Percentiles rank a stretch among this genome's conserved stretches.
Evolutionary conservation across 2,329 filamentous ascomycete genomes (phyloP).

Genomic region (Passalora sequoiae): DNA sequence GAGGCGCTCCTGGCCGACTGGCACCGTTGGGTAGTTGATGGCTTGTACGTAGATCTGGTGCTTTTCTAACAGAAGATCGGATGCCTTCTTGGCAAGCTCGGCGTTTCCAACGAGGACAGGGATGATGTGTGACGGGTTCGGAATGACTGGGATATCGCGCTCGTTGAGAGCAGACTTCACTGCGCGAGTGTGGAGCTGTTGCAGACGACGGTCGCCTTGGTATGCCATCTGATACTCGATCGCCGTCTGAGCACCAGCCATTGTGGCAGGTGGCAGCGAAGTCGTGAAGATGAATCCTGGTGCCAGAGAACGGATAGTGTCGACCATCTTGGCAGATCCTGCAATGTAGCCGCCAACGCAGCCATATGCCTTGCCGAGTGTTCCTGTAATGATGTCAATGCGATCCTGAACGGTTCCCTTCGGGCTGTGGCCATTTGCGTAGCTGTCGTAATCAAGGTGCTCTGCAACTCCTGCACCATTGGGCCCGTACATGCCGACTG

Average conservation of each 20-base stretch:
- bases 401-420: slow-evolving; percentile 88
- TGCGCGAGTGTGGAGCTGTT: slow-evolving; percentile 92
- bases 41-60: slow-evolving; percentile 96
- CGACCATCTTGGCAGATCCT: slow-evolving; percentile 77
- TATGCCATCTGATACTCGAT: slow-evolving; percentile 91
- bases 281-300: slow-evolving; percentile 99
- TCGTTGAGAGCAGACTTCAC: slow-evolving; percentile 79
- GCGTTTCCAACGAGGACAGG: slow-evolving; percentile 92
- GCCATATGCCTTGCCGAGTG: slow-evolving; percentile 94
- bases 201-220: slow-evolving; percentile 79
- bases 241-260: slow-evolving; percentile 86
- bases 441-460: slow-evolving; percentile 89
- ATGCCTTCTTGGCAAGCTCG: slow-evolving; percentile 84
- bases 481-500: slow-evolving; percentile 98
- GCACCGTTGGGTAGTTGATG: slow-evolving; percentile 98
- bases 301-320: slow-evolving; percentile 87
- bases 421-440: slow-evolving; percentile 68
- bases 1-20: slow-evolving; percentile 93
- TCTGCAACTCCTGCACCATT: slow-evolving; percentile 93
- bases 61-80: slow-evolving; percentile 82
- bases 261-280: slow-evolving; percentile 88
- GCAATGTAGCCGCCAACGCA: slow-evolving; percentile 98
- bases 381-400: slow-evolving; percentile 95
- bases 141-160: slow-evolving; percentile 89
- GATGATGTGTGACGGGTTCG: slow-evolving; percentile 94